These are phyloP conservation scores for Leccinum ambiguum DNA, from an alignment of 1,284 basidiomycete genomes.

Conservation along the genomic window DNA sequence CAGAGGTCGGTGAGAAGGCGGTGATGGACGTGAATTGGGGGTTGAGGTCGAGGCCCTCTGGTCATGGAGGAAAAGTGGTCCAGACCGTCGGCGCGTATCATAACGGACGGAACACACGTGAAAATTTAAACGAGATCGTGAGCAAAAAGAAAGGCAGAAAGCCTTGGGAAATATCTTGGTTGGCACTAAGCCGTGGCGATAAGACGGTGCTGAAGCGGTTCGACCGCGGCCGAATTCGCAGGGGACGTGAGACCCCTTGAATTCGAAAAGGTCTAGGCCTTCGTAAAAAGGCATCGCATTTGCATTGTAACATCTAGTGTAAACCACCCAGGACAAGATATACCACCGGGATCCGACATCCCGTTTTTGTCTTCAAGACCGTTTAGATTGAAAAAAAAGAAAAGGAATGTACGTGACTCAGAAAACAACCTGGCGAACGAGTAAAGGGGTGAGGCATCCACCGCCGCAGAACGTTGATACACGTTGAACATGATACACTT, in stretches of 20 bases:
- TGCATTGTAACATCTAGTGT: too few species aligned
- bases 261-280: not conserved
- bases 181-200: not conserved
- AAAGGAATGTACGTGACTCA: not conserved
- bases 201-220: not conserved
- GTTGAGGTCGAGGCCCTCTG: conserved; percentile 86
- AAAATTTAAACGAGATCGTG: not conserved
- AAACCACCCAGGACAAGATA: not conserved
- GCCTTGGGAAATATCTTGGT: not conserved
- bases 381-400: not conserved
- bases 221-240: not conserved
- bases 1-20: conserved; percentile 58
- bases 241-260: not conserved
- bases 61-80: not conserved
- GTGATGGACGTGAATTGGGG: conserved; percentile 71
- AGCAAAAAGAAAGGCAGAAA: not conserved
- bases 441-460: not conserved
- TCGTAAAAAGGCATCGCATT: not conserved
- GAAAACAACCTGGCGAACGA: not conserved
- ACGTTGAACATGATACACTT: conserved; percentile 25
- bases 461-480: conserved; percentile 22
- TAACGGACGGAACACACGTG: not conserved
- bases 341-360: not conserved
- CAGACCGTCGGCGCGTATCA: not conserved
- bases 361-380: not conserved